phyloP scores from a whole-genome alignment of 345 rosid species.

The Excoecaria cochinchinensis region DNA sequence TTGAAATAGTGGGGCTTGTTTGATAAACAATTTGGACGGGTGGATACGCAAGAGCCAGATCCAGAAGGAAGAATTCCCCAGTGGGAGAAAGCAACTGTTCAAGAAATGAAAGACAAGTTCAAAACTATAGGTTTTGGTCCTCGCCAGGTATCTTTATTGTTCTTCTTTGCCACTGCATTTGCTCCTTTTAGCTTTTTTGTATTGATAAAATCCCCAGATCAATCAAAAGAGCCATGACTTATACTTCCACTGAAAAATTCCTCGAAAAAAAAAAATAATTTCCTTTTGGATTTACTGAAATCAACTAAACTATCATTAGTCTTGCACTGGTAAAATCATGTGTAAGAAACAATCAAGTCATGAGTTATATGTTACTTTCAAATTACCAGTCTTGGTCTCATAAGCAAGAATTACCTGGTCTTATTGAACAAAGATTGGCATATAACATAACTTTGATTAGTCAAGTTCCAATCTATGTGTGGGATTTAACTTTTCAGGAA shows the following conservation, averaged over 20 bases:
- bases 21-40: conserved; percentile 78
- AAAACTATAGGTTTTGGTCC: conserved; percentile 79
- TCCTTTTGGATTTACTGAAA: neutral
- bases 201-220: neutral
- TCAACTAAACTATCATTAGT: neutral
- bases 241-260: neutral
- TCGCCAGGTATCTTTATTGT: conserved; percentile 64
- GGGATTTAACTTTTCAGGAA: neutral
- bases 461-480: neutral
- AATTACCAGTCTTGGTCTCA: neutral
- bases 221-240: neutral
- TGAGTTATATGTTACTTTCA: neutral
- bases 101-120: conserved; percentile 93
- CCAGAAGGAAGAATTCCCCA: conserved; percentile 80
- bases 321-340: too few relatives aligned
- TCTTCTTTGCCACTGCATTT: neutral
- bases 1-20: conserved; percentile 81
- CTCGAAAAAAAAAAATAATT: too few relatives aligned
- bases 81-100: conserved; percentile 76
- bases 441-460: neutral
- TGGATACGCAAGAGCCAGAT: conserved; percentile 67
- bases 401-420: neutral
- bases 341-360: neutral
- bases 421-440: neutral
- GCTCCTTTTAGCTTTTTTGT: neutral